A percentile compares a stretch with the other conserved stretches of the same genome.
Conservation (phyloP, 2,329 filamentous ascomycete species). For the Penicillium italicum region DNA sequence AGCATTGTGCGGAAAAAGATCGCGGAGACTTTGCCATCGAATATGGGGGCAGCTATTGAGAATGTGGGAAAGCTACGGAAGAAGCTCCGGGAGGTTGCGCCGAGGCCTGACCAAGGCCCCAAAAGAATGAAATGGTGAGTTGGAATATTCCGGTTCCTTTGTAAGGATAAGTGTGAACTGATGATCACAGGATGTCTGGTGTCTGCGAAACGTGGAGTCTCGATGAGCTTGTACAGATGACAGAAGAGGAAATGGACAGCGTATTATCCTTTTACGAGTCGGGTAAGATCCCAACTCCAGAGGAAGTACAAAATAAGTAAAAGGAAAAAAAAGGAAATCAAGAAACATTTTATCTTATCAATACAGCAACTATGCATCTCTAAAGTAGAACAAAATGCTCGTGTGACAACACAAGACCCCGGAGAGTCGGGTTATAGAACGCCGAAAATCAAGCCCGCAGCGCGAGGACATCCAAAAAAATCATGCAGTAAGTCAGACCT, state of each 20-base stretch:
- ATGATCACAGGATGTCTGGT: conserved; percentile 71
- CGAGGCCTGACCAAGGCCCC: conserved; percentile 67
- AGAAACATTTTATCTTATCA: conserved; percentile 22
- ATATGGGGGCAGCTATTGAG: conserved; percentile 80
- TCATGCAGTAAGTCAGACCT: conserved; percentile 17
- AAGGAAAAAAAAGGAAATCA: conserved; percentile 2
- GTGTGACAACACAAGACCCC: conserved; percentile 16
- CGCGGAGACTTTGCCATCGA: conserved; percentile 67
- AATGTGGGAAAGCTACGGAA: conserved; percentile 75
- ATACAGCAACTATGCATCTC: conserved; percentile 26
- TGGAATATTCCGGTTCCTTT: neutral
- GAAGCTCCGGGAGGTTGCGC: conserved; percentile 74
- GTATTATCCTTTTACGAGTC: conserved; percentile 70
- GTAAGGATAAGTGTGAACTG: neutral
- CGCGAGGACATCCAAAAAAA: conserved; percentile 34
- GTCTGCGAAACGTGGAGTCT: conserved; percentile 85
- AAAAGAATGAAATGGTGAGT: conserved; percentile 86
- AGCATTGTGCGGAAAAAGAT: conserved; percentile 82
- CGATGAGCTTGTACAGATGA: conserved; percentile 78
- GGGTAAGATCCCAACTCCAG: conserved; percentile 37
- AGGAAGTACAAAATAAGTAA: conserved; percentile 30
- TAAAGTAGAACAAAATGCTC: conserved; percentile 17
- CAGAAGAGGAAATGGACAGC: conserved; percentile 76
- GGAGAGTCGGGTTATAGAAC: conserved; percentile 18
- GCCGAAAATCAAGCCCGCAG: conserved; percentile 4